phyloP scores from a whole-genome alignment of 805 yeast species.

The Cyberlindnera americana region DNA sequence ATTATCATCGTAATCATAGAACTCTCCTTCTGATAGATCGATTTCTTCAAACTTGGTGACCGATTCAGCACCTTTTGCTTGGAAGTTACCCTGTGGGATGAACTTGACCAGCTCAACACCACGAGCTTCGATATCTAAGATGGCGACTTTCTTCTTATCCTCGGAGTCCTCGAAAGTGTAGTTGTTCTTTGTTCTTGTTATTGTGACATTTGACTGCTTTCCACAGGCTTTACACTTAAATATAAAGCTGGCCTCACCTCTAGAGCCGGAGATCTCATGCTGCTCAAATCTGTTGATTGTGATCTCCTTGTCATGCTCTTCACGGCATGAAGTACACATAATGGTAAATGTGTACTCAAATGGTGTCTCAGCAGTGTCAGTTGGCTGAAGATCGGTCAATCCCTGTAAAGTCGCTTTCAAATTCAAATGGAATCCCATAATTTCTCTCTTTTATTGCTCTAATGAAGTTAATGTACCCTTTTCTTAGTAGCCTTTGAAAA shows the following conservation, averaged over 20 bases:
- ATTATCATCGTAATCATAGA: conserved; percentile 94
- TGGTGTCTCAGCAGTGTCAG: conserved; percentile 56
- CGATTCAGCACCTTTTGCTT: conserved; percentile 50
- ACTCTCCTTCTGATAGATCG: conserved; percentile 76
- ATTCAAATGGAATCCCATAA: conserved; percentile 28
- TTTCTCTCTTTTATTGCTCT: not conserved
- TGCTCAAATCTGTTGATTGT: conserved; percentile 63
- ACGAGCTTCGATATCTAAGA: conserved; percentile 77
- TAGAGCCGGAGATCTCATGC: conserved; percentile 62
- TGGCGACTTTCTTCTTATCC: conserved; percentile 38
- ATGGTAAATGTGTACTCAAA: conserved; percentile 74
- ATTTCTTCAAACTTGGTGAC: conserved; percentile 55
- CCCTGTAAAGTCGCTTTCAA: conserved; percentile 35
- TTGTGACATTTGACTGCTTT: conserved; percentile 26
- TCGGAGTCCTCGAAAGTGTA: conserved; percentile 25
- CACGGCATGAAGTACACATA: conserved; percentile 78
- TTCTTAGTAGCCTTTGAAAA: no score
- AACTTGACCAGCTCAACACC: conserved; percentile 76
- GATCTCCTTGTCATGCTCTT: conserved; percentile 66
- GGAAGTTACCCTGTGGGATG: conserved; percentile 61
- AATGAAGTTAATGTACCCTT: not conserved
- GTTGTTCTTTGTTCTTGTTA: conserved; percentile 23
- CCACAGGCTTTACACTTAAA: conserved; percentile 70
- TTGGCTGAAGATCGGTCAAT: conserved; percentile 45
- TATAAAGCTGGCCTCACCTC: conserved; percentile 82